Base-by-base conservation (phyloP, 352 stramenopile species). In the Saprolegnia parasitica region DNA sequence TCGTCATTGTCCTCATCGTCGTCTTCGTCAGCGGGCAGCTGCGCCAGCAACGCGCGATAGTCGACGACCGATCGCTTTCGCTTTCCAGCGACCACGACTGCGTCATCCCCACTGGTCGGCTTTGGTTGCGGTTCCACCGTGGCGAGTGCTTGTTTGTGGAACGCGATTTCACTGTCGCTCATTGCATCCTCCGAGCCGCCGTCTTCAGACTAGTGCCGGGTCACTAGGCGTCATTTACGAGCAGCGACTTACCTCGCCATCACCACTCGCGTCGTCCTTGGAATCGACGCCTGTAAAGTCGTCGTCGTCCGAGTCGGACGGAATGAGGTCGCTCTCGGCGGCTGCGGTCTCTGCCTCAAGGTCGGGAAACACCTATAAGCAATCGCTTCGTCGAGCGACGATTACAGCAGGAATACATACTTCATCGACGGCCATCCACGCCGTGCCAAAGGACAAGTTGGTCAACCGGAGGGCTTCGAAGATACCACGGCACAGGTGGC, bases 391-490 rank as follows among this genome's bases (percentile, higher is more conserved):
- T n/a, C n/a, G n/a, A n/a, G n/a, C n/a, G n/a, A n/a, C n/a, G n/a
- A n/a, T n/a, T n/a, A n/a, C n/a, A n/a, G 29, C 29, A 5, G 5
- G 29, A 35, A 5, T 35, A 6, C 5, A 39, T 37, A 87, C 78
- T 49, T 86, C 77, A 0, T 74, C 60, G 0, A 89, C 62, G 21
- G 62, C 81, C 68, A 93, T 84, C 68, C 84, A 90, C 49, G 77
- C 86, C 15, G 84, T 85, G 1, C 76, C 80, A 62, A 91, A 93
- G 40, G 86, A 80, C 35, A 81, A 86, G 66, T 95, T 95, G 65
- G 93, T 87, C 24, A 76, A 74, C 67, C 90, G 91, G 37, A 95
- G 77, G 23, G 78, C 87, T 66, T 93, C 84, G 66, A 93, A 95
- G 15, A 89, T 54, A 6, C 85, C 76, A 26, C 88, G 72, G 74